These are phyloP conservation scores for Mycena metata DNA, from an alignment of 768 basidiomycete genomes.

Conservation along the genomic window DNA sequence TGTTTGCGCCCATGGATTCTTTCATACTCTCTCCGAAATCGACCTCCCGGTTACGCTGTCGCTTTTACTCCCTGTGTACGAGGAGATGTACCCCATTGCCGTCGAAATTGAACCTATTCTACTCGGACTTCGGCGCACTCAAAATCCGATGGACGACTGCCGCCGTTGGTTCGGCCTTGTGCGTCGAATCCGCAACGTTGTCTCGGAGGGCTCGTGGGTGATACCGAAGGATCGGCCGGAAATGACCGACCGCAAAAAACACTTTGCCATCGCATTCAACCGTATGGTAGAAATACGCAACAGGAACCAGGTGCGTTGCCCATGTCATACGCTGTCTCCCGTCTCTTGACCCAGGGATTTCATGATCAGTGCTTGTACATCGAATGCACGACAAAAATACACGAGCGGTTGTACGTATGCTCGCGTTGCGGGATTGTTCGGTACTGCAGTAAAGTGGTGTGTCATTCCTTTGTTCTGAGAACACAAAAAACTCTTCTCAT, in stretches of 20 bases:
- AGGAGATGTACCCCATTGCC: not conserved
- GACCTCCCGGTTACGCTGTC: not conserved
- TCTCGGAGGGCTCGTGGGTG: not conserved
- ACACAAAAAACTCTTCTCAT: not conserved
- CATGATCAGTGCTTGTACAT: not conserved
- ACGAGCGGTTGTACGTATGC: not conserved
- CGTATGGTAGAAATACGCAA: slow-evolving; percentile 14
- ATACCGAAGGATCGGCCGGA: not conserved
- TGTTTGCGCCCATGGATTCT: not conserved
- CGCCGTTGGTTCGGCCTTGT: not conserved
- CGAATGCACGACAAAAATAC: not conserved
- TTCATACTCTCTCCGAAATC: not conserved
- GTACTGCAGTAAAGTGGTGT: not conserved
- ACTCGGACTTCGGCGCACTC: not conserved
- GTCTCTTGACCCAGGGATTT: too few species aligned
- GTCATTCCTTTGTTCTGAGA: too few species aligned
- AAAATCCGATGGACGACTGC: not conserved
- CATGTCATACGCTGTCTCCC: not conserved
- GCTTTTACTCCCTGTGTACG: not conserved
- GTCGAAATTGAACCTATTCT: not conserved
- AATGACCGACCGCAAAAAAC: not conserved
- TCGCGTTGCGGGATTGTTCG: slow-evolving; percentile 4
- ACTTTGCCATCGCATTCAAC: not conserved
- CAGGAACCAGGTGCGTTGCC: slow-evolving; percentile 5
- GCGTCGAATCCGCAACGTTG: not conserved